Evolutionary conservation across 495 filamentous ascomycete species (phyloP), one percentile per base, ranked within the genome.

Genomic region (Aspergillus affinis): DNA sequence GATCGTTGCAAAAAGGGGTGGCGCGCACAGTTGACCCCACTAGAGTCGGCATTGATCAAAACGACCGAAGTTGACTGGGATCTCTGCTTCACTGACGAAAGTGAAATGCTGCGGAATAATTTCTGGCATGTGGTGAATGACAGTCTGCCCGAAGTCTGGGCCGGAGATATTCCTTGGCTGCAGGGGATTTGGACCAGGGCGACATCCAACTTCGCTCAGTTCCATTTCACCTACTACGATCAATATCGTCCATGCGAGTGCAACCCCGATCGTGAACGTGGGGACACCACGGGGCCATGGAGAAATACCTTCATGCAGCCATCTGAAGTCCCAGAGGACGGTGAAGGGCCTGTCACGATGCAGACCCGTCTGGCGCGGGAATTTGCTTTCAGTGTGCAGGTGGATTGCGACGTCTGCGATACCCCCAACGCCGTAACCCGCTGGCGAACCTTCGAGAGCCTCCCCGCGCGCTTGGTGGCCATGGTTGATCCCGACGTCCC

Each of bases 1-100:
- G 78, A 80, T 48, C 72, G 71, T n/a, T 32, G 54, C 9, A 18
- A 61, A 4, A 7, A 30, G 0, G 52, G 54, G 9, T 64, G 63
- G 65, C 45, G 48, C 7, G 49, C 46, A 0, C 27, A 49, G 8
- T 66, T 73, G 18, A 66, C 51, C 1, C 49, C 63, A 0, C 48
- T 66, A 1, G 65, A 76, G 58, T 62, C 54, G 15, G 65, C 72
- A 15, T 78, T 72, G 23, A 69, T 76, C n/a, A 69, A 74, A 41
- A 63, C 65, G 0, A 70, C 61, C 15, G 69, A 74, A 41, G 56
- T 65, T 47, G 68, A 72, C 47, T 78, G 75, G 75, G 74, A 75
- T 21, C 54, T 64, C 4, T 67, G 68, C 23, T 51, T 65, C 20
- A 12, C 54, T 0, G 30, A 61, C 1, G 41, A 50, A 0, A 71